Conservation (phyloP, 352 stramenopile species). For the Globisporangium alternatum region DNA sequence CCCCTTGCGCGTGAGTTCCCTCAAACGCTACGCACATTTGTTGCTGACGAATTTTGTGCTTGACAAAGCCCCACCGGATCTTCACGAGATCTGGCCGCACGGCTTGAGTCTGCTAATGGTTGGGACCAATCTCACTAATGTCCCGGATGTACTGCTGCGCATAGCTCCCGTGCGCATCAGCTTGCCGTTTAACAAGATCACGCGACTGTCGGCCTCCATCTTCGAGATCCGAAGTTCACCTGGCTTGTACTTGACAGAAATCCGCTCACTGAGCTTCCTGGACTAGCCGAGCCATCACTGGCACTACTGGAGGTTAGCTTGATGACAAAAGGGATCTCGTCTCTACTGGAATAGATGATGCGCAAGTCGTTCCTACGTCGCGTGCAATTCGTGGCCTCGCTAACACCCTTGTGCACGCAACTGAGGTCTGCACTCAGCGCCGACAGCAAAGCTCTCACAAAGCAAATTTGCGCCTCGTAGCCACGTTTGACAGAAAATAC, state of each 20-base stretch:
- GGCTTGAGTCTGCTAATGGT: neutral
- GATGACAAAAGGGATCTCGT: neutral
- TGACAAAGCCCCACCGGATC: slow-evolving; percentile 11
- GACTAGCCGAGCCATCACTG: too few species aligned
- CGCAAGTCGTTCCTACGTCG: neutral
- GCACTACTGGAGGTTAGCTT: neutral
- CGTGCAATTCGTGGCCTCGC: neutral
- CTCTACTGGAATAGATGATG: neutral
- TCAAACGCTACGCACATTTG: neutral
- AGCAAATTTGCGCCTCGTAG: neutral
- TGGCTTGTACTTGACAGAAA: too few species aligned
- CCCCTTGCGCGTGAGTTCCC: neutral
- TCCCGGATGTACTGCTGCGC: slow-evolving; percentile 4
- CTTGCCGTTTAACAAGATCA: neutral
- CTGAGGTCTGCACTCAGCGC: neutral
- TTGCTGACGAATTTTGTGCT: neutral
- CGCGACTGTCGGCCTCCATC: too few species aligned
- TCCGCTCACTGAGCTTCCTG: too few species aligned
- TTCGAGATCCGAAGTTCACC: too few species aligned
- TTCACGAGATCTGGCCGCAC: slow-evolving; percentile 17
- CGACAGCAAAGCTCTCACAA: neutral
- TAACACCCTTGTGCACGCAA: neutral
- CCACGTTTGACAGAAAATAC: neutral
- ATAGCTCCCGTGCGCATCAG: slow-evolving; percentile 1
- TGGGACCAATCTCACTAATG: neutral